These are phyloP conservation scores for Rutstroemia sp. DNA, from an alignment of 2,329 filamentous ascomycete genomes.

Conservation along the genomic window DNA sequence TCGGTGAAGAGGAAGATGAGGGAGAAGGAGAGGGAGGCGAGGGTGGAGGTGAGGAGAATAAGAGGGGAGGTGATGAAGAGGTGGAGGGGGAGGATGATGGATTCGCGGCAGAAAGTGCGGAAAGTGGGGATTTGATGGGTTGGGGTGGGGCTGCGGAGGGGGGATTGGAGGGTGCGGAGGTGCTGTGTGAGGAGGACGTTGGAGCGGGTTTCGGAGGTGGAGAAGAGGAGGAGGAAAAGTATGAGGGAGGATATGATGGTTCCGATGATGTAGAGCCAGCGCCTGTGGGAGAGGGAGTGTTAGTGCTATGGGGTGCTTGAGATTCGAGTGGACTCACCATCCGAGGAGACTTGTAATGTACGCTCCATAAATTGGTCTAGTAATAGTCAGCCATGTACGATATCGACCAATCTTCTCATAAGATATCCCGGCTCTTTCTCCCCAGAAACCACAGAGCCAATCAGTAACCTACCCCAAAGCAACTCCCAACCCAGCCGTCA, in stretches of 20 bases:
- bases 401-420: too few relatives aligned
- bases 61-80: slow-evolving; percentile 41
- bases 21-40: slow-evolving; percentile 36
- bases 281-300: slow-evolving; percentile 24
- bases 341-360: slow-evolving; percentile 33
- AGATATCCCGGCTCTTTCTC: too few relatives aligned
- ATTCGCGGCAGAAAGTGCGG: slow-evolving; percentile 31
- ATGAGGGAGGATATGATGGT: slow-evolving; percentile 32
- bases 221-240: slow-evolving; percentile 30
- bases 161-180: slow-evolving; percentile 21
- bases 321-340: slow-evolving; percentile 28
- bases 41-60: slow-evolving; percentile 35
- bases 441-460: too few relatives aligned
- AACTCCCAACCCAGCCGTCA: slow-evolving; percentile 36
- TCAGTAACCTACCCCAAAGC: slow-evolving; percentile 14
- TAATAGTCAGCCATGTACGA: not conserved
- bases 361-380: slow-evolving; percentile 38
- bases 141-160: slow-evolving; percentile 26
- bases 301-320: not conserved
- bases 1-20: slow-evolving; percentile 44
- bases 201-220: slow-evolving; percentile 38
- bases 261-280: slow-evolving; percentile 38
- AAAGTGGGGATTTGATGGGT: slow-evolving; percentile 32
- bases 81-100: slow-evolving; percentile 34
- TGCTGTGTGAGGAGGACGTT: slow-evolving; percentile 34